phyloP scores from a whole-genome alignment of 331 rosid genomes.

The Arachis monticola region DNA sequence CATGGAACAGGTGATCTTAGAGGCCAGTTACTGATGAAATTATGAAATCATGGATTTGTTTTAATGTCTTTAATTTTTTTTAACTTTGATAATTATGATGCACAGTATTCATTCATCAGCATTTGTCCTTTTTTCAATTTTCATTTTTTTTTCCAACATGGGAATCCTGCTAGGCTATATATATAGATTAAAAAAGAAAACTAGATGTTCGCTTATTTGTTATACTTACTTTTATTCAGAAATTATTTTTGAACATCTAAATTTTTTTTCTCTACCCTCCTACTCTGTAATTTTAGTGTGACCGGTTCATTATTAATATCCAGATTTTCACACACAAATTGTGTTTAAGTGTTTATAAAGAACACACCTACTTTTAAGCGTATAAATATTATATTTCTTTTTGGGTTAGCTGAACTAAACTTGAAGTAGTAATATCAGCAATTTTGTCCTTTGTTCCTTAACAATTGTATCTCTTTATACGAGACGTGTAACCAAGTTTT shows the following conservation, averaged over 20 bases:
- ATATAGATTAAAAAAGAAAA: neutral
- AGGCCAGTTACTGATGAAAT: conserved; percentile 19
- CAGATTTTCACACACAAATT: too few species aligned
- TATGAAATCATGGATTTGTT: conserved; percentile 23
- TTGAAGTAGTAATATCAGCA: neutral
- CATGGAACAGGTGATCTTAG: conserved; percentile 34
- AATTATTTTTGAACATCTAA: too few species aligned
- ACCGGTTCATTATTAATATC: too few species aligned
- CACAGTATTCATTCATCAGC: conserved; percentile 18
- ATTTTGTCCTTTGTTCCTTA: conserved; percentile 1
- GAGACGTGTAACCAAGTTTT: neutral
- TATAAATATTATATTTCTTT: too few species aligned
- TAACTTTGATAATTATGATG: conserved; percentile 27
- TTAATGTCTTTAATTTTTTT: conserved; percentile 30
- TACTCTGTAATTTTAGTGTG: too few species aligned
- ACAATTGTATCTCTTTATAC: neutral
- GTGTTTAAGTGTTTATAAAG: too few species aligned
- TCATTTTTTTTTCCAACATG: neutral
- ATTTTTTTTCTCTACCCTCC: too few species aligned
- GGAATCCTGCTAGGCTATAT: conserved; percentile 23
- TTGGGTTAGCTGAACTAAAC: conserved; percentile 19
- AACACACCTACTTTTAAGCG: too few species aligned
- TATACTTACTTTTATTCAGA: neutral
- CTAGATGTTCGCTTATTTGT: neutral
- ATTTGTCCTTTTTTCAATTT: conserved; percentile 2